phyloP scores from a whole-genome alignment of 768 basidiomycete genomes.

The Cyclocybe aegerita region DNA sequence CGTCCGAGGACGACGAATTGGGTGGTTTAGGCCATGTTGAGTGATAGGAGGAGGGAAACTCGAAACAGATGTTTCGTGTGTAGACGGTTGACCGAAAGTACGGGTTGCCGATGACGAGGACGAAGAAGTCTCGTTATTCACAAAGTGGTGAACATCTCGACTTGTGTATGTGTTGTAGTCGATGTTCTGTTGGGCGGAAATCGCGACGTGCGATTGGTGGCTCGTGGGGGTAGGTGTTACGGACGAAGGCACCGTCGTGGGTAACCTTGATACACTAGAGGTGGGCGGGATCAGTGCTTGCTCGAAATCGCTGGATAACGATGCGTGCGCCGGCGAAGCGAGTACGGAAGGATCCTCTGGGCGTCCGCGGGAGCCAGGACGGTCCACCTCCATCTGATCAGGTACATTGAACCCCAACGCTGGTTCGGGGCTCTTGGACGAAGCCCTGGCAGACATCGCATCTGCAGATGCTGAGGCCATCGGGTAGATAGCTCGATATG shows the following conservation, averaged over 20 bases:
- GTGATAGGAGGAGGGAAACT: constrained; percentile 34
- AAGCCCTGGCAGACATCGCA: constrained; percentile 18
- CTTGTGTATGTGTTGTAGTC: constrained; percentile 27
- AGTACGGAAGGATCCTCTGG: constrained; percentile 18
- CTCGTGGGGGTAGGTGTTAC: constrained; percentile 17
- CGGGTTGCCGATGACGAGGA: constrained; percentile 37
- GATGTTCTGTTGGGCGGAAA: constrained; percentile 44
- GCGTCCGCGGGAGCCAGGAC: constrained; percentile 17
- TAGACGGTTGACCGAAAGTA: constrained; percentile 36
- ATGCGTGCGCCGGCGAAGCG: constrained; percentile 13
- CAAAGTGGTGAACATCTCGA: constrained; percentile 46
- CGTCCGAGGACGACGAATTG: constrained; percentile 65
- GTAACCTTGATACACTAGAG: constrained; percentile 57
- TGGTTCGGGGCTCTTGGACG: constrained; percentile 18
- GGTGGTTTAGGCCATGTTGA: constrained; percentile 60
- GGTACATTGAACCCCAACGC: constrained; percentile 16
- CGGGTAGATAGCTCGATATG: constrained; percentile 9
- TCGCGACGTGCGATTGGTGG: constrained; percentile 42
- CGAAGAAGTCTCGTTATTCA: constrained; percentile 50
- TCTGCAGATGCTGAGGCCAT: constrained; percentile 20
- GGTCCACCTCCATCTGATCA: constrained; percentile 22
- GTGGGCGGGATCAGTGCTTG: constrained; percentile 53
- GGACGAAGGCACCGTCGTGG: constrained; percentile 45
- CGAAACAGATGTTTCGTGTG: constrained; percentile 61
- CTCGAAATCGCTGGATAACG: constrained; percentile 29